phyloP scores from a whole-genome alignment of 805 yeast species.

The Teunomyces panamensis region DNA sequence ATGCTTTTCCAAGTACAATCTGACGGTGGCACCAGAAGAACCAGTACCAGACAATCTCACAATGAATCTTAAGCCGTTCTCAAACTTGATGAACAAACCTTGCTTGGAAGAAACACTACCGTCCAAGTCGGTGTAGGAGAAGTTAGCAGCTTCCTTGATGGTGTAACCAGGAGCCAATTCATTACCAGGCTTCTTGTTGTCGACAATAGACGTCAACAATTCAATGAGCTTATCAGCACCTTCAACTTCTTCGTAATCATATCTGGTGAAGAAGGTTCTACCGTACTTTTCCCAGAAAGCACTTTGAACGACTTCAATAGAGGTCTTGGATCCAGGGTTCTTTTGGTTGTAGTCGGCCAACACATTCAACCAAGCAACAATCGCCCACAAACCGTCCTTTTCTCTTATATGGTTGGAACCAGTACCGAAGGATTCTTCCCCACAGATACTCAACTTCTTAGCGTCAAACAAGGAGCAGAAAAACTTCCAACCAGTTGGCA shows the following conservation, averaged over 20 bases:
- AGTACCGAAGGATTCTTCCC: constrained; percentile 97
- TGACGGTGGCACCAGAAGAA: constrained; percentile 94
- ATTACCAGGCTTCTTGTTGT: constrained; percentile 42
- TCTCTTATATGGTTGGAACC: constrained; percentile 97
- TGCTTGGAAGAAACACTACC: constrained; percentile 86
- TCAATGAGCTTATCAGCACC: constrained; percentile 71
- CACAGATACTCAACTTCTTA: constrained; percentile 90
- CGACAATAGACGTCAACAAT: constrained; percentile 33
- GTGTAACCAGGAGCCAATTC: constrained; percentile 45
- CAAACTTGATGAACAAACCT: constrained; percentile 81
- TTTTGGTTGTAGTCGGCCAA: constrained; percentile 74
- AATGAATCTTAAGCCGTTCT: constrained; percentile 79
- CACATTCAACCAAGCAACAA: constrained; percentile 94
- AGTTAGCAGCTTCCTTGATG: constrained; percentile 79
- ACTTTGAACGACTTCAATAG: constrained; percentile 76
- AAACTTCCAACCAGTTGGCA: constrained; percentile 99
- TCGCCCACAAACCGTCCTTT: constrained; percentile 97
- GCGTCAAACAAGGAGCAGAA: constrained; percentile 95
- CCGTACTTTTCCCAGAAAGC: constrained; percentile 92
- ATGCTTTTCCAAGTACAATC: constrained; percentile 87
- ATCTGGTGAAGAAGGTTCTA: constrained; percentile 94
- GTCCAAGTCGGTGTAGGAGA: constrained; percentile 89
- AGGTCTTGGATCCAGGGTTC: constrained; percentile 55
- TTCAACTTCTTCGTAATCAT: constrained; percentile 86
- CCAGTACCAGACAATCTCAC: constrained; percentile 96